Evolutionary conservation across 2,329 filamentous ascomycete species (phyloP), one percentile per base, ranked within the genome.

Genomic region (Diaporthe sp.): DNA sequence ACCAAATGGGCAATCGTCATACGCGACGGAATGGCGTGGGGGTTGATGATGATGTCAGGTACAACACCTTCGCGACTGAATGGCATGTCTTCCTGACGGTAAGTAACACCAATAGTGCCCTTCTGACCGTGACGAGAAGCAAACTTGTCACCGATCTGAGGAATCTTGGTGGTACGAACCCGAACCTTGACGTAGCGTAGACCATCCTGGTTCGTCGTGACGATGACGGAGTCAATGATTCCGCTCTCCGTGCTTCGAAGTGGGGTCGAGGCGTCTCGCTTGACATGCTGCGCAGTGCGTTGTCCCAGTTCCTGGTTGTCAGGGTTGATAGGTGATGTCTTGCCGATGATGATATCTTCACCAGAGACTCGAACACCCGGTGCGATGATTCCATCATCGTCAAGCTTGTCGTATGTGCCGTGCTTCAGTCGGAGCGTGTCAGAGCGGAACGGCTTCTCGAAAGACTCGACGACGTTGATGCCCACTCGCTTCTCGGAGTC

Each of bases 1-100:
- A 99, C 98, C 91, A 99, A 96, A 89, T 99, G 97, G 81, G 97
- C 97, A 92, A 99, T 99, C 3, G 97, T 99, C 97, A 99, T 99
- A 91, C 97, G 97, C 73, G 97, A 99, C 0, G 97, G 97, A 90
- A 99, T 99, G 82, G 97, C 97, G 89, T 99, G 97, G 1, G 97
- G 97, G 85, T 99, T 99, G 89, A 99, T 98, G 85, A 99, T 98
- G 78, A 99, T 90, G 85, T 99, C 97, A 0, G 97, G 97, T 0
- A 94, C 94, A 72, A 99, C 91, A 80, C 97, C 97, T 83, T 98
- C 95, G 51, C 92, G 89, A 4, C 95, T 97, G 85, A 99, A 99
- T 0, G 97, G 97, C 97, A 99, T 99, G 82, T 99, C 97, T 85
- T 99, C 97, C 80, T 98, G 95, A 68, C 96, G 92, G 85, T 97